These are phyloP conservation scores for Fusarium sp. DNA, from an alignment of 2,329 filamentous ascomycete genomes.

Conservation along the genomic window DNA sequence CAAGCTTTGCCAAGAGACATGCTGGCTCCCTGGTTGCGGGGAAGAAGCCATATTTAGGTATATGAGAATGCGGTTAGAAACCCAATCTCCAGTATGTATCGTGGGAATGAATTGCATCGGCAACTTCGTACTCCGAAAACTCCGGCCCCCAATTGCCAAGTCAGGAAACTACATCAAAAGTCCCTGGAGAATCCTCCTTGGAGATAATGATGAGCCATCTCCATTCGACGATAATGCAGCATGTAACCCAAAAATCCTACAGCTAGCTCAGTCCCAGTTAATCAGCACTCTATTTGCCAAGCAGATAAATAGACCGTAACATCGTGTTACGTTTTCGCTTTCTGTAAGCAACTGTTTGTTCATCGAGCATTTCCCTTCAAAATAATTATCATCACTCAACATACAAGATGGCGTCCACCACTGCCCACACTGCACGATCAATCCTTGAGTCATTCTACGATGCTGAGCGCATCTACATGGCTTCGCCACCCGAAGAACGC, in stretches of 20 bases:
- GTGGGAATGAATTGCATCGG: background rate
- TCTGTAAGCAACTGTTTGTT: background rate
- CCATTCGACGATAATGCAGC: background rate
- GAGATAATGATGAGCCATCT: conserved; percentile 2
- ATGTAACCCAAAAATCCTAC: background rate
- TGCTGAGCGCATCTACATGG: conserved; percentile 48
- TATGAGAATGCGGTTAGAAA: background rate
- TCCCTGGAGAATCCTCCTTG: conserved; percentile 15
- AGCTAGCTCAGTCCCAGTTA: background rate
- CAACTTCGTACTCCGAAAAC: conserved; percentile 18
- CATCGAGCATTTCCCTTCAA: background rate
- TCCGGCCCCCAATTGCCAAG: conserved; percentile 5
- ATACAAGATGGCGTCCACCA: background rate
- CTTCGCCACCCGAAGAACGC: conserved; percentile 39
- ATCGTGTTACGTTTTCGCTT: background rate
- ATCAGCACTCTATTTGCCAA: background rate
- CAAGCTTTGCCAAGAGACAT: conserved; percentile 9
- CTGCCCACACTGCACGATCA: conserved; percentile 35
- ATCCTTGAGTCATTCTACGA: conserved; percentile 48
- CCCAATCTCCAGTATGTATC: background rate
- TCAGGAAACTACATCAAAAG: conserved; percentile 13
- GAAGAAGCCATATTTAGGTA: background rate
- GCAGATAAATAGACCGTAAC: background rate
- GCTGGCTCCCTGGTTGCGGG: background rate
- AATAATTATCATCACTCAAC: background rate